Percentiles rank a stretch among this genome's conserved stretches.
Evolutionary conservation across 164 flowering plant species (phyloP).

Genomic region (Piper betle): DNA sequence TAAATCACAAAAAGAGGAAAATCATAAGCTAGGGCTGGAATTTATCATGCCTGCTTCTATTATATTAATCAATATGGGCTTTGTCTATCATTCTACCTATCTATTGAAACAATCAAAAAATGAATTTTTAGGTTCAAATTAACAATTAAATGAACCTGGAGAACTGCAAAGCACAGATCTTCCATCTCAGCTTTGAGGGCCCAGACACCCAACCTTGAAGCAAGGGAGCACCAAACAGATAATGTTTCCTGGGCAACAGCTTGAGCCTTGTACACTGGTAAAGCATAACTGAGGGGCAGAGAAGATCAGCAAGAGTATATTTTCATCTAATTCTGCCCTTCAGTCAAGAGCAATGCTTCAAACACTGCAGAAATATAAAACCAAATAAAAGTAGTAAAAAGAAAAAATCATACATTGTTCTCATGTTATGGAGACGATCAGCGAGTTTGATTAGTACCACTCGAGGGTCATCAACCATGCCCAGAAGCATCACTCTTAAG

Average conservation of each 20-base stretch:
- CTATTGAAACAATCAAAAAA: neutral
- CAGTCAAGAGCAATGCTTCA: neutral
- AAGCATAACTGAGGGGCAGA: constrained; percentile 43
- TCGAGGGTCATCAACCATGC: constrained; percentile 98
- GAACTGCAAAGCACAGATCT: constrained; percentile 93
- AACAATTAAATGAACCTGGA: constrained; percentile 45
- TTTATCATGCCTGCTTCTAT: neutral
- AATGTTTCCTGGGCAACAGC: constrained; percentile 93
- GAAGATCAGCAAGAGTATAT: neutral
- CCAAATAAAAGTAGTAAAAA: neutral
- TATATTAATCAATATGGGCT: neutral
- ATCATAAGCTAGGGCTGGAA: neutral
- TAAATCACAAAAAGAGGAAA: neutral
- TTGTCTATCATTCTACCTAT: neutral
- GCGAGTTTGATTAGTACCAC: constrained; percentile 97
- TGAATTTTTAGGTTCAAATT: too few species aligned
- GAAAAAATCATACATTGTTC: constrained; percentile 67
- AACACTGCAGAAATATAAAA: neutral
- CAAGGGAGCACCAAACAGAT: constrained; percentile 92
- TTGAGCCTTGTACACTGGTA: constrained; percentile 67
- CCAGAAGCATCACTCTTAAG: constrained; percentile 85
- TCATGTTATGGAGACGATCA: constrained; percentile 95
- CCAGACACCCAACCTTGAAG: constrained; percentile 93
- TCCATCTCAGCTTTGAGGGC: constrained; percentile 92
- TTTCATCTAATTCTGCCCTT: neutral